Evolutionary conservation across 495 filamentous ascomycete species (phyloP), one percentile per base, ranked within the genome.

Genomic region (Thermochaetoides thermophila): DNA sequence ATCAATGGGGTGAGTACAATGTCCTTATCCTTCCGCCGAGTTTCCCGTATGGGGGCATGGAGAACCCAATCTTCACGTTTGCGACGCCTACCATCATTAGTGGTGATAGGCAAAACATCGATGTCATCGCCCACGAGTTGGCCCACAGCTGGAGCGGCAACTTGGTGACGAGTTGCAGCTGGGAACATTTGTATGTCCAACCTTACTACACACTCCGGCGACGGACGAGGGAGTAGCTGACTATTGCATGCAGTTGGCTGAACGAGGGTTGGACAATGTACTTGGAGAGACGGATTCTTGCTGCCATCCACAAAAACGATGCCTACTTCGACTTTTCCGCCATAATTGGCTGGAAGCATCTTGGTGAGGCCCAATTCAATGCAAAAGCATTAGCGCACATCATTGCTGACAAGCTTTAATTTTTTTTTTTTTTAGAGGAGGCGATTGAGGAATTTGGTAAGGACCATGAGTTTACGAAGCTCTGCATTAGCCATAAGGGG

Each of bases 211-310:
- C n/a, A 7, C 14, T 20, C 2, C 20, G 1, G 27, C 5, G 15
- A 14, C 18, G 11, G 20, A 25, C 7, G 15, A 14, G 8, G 3
- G 18, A 31, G 15, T 27, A 19, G 48, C 59, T 39, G 54, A 29
- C 13, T 0, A 11, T 2, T 5, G 8, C 11, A 1, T 7, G 9
- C 27, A 68, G 64, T 51, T 96, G 86, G 86, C 55, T 96, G 34
- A 95, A 95, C 43, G 86, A 94, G 52, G 85, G 85, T 20, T 96
- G 87, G 87, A 94, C 86, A 2, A 80, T 76, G 6, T 94, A 96
- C 50, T 71, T 95, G 6, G 89, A 97, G 56, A 71, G 87, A 30
- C 68, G 87, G 27, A 76, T 84, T 36, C 56, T 66, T 34, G 72
- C 71, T 2, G 57, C 59, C 10, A 49, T 81, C 21, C 84, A 94